Evolutionary conservation across 108 stramenopile species (phyloP).

Genomic region (Skeletonema potamos): DNA sequence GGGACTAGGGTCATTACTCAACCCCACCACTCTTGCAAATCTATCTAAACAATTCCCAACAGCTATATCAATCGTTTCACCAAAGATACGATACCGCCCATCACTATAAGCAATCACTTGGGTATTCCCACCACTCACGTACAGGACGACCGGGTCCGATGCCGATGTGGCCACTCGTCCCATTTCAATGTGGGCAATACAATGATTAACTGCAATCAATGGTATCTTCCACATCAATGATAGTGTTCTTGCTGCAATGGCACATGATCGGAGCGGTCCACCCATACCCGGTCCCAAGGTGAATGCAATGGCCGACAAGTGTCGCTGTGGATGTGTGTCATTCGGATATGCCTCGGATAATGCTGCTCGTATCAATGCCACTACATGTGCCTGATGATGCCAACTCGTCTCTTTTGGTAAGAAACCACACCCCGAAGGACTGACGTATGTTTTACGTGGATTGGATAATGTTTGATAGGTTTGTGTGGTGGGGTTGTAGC

Average conservation of each 20-base stretch:
- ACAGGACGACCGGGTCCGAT: conserved; percentile 94
- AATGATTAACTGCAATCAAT: conserved; percentile 97
- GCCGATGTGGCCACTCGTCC: conserved; percentile 90
- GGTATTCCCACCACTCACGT: conserved; percentile 98
- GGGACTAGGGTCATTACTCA: conserved; percentile 97
- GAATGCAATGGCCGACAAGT: conserved; percentile 77
- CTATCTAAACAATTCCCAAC: conserved; percentile 99
- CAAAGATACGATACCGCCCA: conserved; percentile 96
- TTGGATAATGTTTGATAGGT: conserved; percentile 93
- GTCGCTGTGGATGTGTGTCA: conserved; percentile 39
- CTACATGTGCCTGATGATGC: conserved; percentile 97
- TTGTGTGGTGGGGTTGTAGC: conserved; percentile 63
- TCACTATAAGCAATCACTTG: conserved; percentile 96
- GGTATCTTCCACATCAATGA: conserved; percentile 90
- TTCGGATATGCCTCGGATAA: conserved; percentile 84
- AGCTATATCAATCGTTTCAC: conserved; percentile 99
- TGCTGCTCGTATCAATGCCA: conserved; percentile 87
- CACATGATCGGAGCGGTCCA: conserved; percentile 93
- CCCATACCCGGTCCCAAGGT: conserved; percentile 99
- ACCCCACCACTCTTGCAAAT: conserved; percentile 92
- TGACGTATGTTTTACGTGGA: conserved; percentile 95
- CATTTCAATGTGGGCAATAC: conserved; percentile 99
- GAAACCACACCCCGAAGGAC: conserved; percentile 96
- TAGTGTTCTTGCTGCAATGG: conserved; percentile 85
- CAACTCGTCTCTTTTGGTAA: conserved; percentile 95